phyloP scores from a whole-genome alignment of 1,139 yeast genomes.

The Pneumocystis jirovecii region DNA sequence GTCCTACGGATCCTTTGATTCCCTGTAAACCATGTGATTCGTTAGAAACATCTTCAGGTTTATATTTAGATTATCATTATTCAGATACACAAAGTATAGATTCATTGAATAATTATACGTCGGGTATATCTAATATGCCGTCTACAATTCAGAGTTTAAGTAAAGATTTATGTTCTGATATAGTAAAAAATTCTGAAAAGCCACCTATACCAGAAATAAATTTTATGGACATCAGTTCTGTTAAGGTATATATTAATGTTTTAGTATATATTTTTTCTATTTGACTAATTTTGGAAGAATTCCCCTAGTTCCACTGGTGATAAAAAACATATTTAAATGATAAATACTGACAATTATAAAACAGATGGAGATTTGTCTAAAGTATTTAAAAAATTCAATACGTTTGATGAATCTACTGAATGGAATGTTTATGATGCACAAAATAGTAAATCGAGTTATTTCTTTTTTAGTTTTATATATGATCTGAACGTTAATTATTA shows the following conservation, averaged over 20 bases:
- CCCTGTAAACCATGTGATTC: not conserved
- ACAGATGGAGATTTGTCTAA: conserved; percentile 64
- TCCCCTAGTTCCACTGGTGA: conserved; percentile 41
- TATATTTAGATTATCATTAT: not conserved
- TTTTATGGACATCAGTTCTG: not conserved
- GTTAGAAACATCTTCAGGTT: not conserved
- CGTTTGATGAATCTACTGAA: conserved; percentile 33
- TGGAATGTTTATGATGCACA: conserved; percentile 39
- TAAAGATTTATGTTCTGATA: not conserved
- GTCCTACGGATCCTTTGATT: not conserved
- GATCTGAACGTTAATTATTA: not conserved
- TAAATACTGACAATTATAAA: conserved; percentile 66
- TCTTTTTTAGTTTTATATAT: not conserved
- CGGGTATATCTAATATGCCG: not conserved
- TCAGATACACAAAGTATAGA: not conserved
- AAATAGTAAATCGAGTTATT: conserved; percentile 13
- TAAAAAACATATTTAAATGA: conserved; percentile 52
- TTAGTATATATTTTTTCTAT: not conserved
- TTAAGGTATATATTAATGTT: not conserved
- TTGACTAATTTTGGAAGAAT: conserved; percentile 26
- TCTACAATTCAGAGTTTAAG: not conserved
- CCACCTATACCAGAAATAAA: conserved; percentile 6
- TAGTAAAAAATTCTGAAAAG: not conserved
- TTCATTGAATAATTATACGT: not conserved
- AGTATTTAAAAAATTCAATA: conserved; percentile 38